Base-by-base conservation (phyloP, 2,329 filamentous ascomycete species). In the Aspergillus nomiae region DNA sequence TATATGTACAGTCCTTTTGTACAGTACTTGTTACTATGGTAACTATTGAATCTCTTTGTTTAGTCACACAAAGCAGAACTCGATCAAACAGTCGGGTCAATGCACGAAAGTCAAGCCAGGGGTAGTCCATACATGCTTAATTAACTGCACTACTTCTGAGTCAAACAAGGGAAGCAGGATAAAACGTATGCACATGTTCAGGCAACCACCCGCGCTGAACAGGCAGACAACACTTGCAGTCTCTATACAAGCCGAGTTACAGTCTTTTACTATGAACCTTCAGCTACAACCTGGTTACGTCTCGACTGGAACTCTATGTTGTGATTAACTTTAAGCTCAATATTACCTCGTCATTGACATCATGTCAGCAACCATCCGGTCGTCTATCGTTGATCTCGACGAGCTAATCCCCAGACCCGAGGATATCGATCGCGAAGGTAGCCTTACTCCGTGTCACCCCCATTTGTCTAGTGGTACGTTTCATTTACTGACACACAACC, bases 311-410 rank as follows among this genome's bases (percentile, higher is more conserved):
- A 26, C 12, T 50, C 21, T 19, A n/a, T 6, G 26, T 3, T 26
- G 34, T 36, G 34, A 16, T 36, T 16, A 16, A 7, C 34, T 36
- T 36, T 36, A 36, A 16, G 14, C 34, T 16, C 34, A 14, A 3
- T 16, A 36, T 16, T 8, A 16, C 14, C 34, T 16, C 34, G 34
- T 14, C 26, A 24, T 5, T 12, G 5, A 26, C 24, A 50, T 11
- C 50, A 65, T 63, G 36, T 57, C 57, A n/a, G 60, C 38, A 12
- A 63, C 57, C 19, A 59, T 65, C 48, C 50, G 54, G 28, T 60
- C 63, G 14, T 28, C 32, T 10, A 51, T 61, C n/a, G 58, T 65
- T 11, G 43, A 51, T 28, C 19, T 65, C 7, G 60, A 66, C 45
- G 24, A 16, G 41, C 32, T 62, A n/a, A 59, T 59, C 4, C 51